Percentiles rank a stretch among this genome's conserved stretches.
phyloP scores from a whole-genome alignment of 2,329 filamentous ascomycete species.

The Fusarium chlamydosporum region DNA sequence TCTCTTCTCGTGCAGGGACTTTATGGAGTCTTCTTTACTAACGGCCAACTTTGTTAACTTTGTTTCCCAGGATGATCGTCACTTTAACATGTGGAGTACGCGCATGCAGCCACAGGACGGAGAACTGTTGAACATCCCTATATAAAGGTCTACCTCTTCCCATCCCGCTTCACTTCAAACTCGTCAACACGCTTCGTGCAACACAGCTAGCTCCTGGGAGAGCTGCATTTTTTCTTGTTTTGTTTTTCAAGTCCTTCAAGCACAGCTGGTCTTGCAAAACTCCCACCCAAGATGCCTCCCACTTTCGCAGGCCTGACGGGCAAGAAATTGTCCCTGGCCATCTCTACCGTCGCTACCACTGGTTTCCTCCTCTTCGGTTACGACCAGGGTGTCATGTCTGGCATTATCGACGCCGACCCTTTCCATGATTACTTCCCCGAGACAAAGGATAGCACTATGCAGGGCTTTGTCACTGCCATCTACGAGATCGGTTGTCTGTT shows the following conservation, averaged over 20 bases:
- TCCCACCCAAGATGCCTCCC: constrained; percentile 61
- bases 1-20: constrained; percentile 1
- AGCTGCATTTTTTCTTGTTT: constrained; percentile 14
- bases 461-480: constrained; percentile 64
- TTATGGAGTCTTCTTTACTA: constrained; percentile 10
- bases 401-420: constrained; percentile 65
- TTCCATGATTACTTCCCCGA: constrained; percentile 64
- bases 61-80: constrained; percentile 42
- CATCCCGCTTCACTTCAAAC: not conserved
- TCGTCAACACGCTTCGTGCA: constrained; percentile 19
- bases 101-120: no score
- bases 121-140: constrained; percentile 1
- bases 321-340: constrained; percentile 66
- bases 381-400: constrained; percentile 68
- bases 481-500: constrained; percentile 68
- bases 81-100: constrained; percentile 29
- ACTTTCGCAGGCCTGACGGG: constrained; percentile 72
- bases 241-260: not conserved
- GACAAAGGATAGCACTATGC: constrained; percentile 62
- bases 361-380: constrained; percentile 74
- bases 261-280: constrained; percentile 41
- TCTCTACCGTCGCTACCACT: constrained; percentile 74
- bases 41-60: constrained; percentile 29
- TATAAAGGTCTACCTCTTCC: constrained; percentile 31
- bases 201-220: constrained; percentile 39